Evolutionary conservation across 1,284 basidiomycete species (phyloP), one percentile per base, ranked within the genome.

Genomic region (Fomitopsis betulina): DNA sequence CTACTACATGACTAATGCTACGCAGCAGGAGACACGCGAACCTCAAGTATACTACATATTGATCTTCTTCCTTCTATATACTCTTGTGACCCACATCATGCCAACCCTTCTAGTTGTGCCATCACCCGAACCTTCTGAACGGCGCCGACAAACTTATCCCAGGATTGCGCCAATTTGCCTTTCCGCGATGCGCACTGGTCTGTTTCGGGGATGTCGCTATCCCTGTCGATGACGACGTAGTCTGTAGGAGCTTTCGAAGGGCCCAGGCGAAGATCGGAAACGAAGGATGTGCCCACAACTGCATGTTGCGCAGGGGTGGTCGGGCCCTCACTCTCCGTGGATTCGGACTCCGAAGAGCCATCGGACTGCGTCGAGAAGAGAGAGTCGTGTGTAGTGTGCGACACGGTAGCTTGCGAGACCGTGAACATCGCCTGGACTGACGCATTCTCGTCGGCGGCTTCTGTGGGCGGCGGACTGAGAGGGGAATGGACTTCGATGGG

Each of bases 261-360:
- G 2, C 61, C 61, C 21, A 66, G 58, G n/a, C 45, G 49, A n/a
- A 67, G 51, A 3, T 63, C 50, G 4, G 65, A 61, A 9, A 38
- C 37, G 42, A 38, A 39, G 51, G 15, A 32, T 40, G 17, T 50
- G 54, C 15, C 62, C 43, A 1, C 52, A 23, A 55, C 21, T 9
- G 64, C 60, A 23, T 42, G 51, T 45, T 60, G 60, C 57, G 60
- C 60, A 1, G 68, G 68, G 1, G 67, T 69, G 52, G 61, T 33
- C 3, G 67, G 68, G 17, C 62, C 58, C 21, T 54, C 57, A 57
- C 63, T 66, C 32, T 61, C 61, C 39, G 35, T 25, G 9, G 49
- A 51, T n/a, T 51, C 49, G 12, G 49, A 51, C 30, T 50, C 55
- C 8, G 45, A 54, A 12, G 60, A 60, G 30, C 30, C 35, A 3